Conservation (phyloP, 1,284 basidiomycete species). For the Leccinum griseonigrum region DNA sequence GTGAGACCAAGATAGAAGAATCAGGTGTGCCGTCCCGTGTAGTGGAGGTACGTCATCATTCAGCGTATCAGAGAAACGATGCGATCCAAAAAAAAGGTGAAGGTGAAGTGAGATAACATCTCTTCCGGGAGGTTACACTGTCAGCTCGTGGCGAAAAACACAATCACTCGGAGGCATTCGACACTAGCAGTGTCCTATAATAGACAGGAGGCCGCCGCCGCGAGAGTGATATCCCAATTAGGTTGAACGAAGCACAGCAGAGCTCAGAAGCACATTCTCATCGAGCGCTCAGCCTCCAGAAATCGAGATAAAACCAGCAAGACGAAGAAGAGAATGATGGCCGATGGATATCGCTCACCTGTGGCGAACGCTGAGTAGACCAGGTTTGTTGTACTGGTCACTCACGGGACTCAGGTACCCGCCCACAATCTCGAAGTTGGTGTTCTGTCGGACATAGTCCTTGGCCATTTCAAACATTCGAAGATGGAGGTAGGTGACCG, state of each 20-base stretch:
- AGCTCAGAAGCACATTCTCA: conserved; percentile 10
- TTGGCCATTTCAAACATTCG: conserved; percentile 99
- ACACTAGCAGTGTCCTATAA: conserved; percentile 1
- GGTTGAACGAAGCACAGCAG: conserved; percentile 1
- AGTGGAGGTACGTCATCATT: conserved; percentile 10
- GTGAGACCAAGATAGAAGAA: conserved; percentile 12
- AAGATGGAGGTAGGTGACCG: conserved; percentile 79
- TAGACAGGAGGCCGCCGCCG: conserved; percentile 22
- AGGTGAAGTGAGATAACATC: conserved; percentile 8
- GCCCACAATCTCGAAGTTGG: conserved; percentile 90
- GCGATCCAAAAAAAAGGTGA: conserved; percentile 8
- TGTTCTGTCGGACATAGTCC: conserved; percentile 91
- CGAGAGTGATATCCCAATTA: conserved; percentile 10
- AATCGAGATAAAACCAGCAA: background rate
- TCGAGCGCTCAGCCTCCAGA: conserved; percentile 6
- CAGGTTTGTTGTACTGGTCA: conserved; percentile 91
- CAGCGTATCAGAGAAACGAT: conserved; percentile 10
- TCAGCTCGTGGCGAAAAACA: conserved; percentile 7
- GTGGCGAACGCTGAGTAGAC: conserved; percentile 77
- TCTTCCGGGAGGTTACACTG: conserved; percentile 6
- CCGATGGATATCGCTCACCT: conserved; percentile 50
- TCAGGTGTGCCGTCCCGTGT: conserved; percentile 9
- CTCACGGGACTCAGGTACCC: conserved; percentile 95
- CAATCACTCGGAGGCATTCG: background rate
- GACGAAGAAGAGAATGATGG: conserved; percentile 1